Evolutionary conservation across 179 eudicot species (phyloP).

Genomic region (Vitellaria paradoxa): DNA sequence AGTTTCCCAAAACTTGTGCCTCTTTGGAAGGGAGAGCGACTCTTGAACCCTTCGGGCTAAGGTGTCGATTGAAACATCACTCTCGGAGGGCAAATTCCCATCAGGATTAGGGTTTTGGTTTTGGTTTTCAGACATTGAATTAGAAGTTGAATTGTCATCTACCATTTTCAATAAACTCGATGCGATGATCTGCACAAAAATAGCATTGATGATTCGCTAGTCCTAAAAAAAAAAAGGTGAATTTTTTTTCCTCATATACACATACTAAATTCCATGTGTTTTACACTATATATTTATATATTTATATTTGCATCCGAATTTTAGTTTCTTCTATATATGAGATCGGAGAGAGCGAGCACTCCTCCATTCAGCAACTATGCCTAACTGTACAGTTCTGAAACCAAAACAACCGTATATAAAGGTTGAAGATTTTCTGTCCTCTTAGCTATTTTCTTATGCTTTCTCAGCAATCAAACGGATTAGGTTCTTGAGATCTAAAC

Average conservation of each 20-base stretch:
- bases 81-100: constrained; percentile 32
- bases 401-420: not conserved
- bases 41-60: constrained; percentile 59
- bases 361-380: not conserved
- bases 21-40: constrained; percentile 47
- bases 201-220: not conserved
- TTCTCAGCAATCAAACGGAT: not conserved
- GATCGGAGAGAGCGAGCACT: not conserved
- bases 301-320: not conserved
- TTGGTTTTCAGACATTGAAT: constrained; percentile 22
- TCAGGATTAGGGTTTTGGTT: constrained; percentile 28
- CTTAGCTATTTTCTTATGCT: not conserved
- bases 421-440: not conserved
- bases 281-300: not conserved
- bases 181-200: not conserved
- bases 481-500: not conserved
- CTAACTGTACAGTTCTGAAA: not conserved
- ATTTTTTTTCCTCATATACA: not conserved
- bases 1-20: constrained; percentile 81
- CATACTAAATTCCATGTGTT: not conserved
- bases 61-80: constrained; percentile 29
- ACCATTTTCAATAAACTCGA: constrained; percentile 24
- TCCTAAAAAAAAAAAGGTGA: not conserved
- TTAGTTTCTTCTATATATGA: not conserved
- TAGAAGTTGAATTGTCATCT: constrained; percentile 27